A percentile compares a stretch with the other conserved stretches of the same genome.
phyloP scores from a whole-genome alignment of 805 yeast genomes.

The Ogataea minuta region DNA sequence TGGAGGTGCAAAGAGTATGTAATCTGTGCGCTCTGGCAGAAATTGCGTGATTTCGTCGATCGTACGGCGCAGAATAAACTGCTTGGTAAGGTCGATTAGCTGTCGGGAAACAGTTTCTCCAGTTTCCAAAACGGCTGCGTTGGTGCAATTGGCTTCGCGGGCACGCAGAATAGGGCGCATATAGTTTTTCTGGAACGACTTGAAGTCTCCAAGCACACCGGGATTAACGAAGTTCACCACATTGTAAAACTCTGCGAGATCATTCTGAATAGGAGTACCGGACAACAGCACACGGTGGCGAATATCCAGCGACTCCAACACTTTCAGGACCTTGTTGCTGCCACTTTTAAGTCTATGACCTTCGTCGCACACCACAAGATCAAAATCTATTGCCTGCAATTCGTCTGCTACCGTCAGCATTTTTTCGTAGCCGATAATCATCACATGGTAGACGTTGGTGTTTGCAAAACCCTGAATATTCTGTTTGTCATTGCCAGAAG shows the following conservation, averaged over 20 bases:
- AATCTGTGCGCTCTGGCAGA: constrained; percentile 73
- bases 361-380: constrained; percentile 86
- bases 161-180: constrained; percentile 71
- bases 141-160: constrained; percentile 60
- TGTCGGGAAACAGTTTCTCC: constrained; percentile 68
- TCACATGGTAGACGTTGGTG: constrained; percentile 73
- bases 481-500: constrained; percentile 51
- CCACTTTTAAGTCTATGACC: constrained; percentile 87
- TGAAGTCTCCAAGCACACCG: constrained; percentile 64
- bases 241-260: constrained; percentile 76
- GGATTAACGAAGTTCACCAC: constrained; percentile 85
- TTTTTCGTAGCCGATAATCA: constrained; percentile 88
- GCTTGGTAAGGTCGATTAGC: constrained; percentile 59
- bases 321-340: constrained; percentile 67
- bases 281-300: constrained; percentile 64
- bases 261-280: constrained; percentile 77
- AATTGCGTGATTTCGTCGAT: constrained; percentile 52
- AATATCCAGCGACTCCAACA: constrained; percentile 54
- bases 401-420: constrained; percentile 54
- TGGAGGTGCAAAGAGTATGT: constrained; percentile 76
- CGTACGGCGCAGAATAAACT: constrained; percentile 73
- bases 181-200: constrained; percentile 56
- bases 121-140: constrained; percentile 43
- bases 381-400: constrained; percentile 47
- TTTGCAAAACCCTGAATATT: constrained; percentile 60